Evolutionary conservation across 495 filamentous ascomycete genomes (phyloP), one percentile per base, ranked within the genome.

Genomic region (Echria macrotheca): DNA sequence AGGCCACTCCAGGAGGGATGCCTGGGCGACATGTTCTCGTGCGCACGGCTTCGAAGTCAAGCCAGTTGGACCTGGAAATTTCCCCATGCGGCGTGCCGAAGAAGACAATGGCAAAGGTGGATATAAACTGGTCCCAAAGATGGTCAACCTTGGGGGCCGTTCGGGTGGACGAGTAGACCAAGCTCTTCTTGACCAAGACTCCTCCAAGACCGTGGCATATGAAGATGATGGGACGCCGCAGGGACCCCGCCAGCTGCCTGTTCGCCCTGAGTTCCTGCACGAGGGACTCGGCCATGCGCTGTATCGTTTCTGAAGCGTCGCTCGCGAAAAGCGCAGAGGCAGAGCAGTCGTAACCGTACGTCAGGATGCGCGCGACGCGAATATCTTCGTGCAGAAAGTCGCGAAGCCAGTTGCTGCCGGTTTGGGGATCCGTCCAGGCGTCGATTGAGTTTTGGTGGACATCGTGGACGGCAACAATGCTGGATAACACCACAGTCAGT

Each of bases 61-160:
- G 38, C 47, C 38, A 50, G 38, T 31, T 36, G 9, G 26, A 31
- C 47, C 23, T 49, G 47, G 4, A 7, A 3, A 18, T 32, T 2
- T 29, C 7, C 1, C 47, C 47, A 36, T 52, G 49, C 9, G 49
- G 49, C 9, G 49, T 52, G 11, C 31, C 49, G 14, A 52, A 46
- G 41, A 52, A 52, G 4, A 52, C 6, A 23, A 52, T 45, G 22
- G 49, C 49, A 23, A 45, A 44, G 8, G 49, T 52, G 24, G 55
- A 49, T 12, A 49, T 31, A 18, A 15, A 49, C 14, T 41, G 35
- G 17, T 49, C 47, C 47, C 35, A 49, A 2, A 49, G 18, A 23
- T 49, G 47, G 36, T 11, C 33, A 17, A 49, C 47, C 17, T 49
- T 49, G 10, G 47, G 35, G 3, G 47, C 47, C 12, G 47, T 49